Conservation (phyloP, 139 green algal genomes). For the Chlorella sp. region DNA sequence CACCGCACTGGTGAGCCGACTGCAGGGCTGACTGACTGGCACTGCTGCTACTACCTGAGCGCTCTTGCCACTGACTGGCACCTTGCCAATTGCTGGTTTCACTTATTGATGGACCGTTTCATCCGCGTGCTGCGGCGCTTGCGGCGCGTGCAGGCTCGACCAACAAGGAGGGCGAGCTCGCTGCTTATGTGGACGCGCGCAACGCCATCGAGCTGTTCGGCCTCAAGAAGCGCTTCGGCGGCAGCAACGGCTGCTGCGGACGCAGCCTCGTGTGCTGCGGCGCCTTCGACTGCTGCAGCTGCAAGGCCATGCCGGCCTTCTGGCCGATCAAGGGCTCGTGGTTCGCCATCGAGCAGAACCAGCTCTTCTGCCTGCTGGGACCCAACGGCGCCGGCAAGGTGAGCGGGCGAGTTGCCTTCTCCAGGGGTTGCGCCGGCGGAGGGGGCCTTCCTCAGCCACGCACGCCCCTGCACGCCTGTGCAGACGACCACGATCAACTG, state of each 20-base stretch:
- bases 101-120: no score
- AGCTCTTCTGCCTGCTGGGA: slow-evolving; percentile 81
- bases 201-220: slow-evolving; percentile 80
- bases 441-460: no score
- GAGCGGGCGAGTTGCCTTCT: not conserved
- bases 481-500: slow-evolving; percentile 87
- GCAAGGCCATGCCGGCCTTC: slow-evolving; percentile 29
- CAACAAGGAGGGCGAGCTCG: slow-evolving; percentile 8
- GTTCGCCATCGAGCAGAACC: slow-evolving; percentile 67
- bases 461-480: not conserved
- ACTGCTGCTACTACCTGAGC: no score
- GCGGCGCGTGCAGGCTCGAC: not conserved
- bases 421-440: no score
- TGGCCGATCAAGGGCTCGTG: slow-evolving; percentile 77
- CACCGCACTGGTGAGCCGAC: slow-evolving; percentile 29
- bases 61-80: no score
- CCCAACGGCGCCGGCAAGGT: slow-evolving; percentile 67
- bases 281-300: slow-evolving; percentile 22
- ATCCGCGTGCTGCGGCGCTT: no score
- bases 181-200: not conserved
- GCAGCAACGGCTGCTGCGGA: slow-evolving; percentile 27
- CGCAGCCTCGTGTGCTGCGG: slow-evolving; percentile 15
- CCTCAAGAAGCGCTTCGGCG: slow-evolving; percentile 47
- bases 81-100: no score
- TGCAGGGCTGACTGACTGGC: no score